phyloP scores from a whole-genome alignment of 2,329 filamentous ascomycete species.

The Penicillium sp. region DNA sequence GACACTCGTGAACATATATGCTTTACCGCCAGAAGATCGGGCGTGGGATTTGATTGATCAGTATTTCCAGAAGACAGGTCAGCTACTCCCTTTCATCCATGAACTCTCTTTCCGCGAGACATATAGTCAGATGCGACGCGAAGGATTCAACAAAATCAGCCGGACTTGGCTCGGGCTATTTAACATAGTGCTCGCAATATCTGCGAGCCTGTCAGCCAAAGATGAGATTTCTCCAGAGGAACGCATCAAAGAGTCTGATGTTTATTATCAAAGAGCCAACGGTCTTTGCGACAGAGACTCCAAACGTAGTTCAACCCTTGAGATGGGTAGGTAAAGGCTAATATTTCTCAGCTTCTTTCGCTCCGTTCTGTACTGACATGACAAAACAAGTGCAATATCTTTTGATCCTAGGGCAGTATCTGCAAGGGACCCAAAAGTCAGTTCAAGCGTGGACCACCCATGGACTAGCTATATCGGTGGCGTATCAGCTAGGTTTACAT shows the following conservation, averaged over 20 bases:
- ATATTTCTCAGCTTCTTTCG: too few relatives aligned
- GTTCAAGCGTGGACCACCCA: slow-evolving; percentile 54
- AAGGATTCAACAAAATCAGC: slow-evolving; percentile 33
- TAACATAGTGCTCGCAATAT: slow-evolving; percentile 51
- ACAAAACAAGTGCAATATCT: slow-evolving; percentile 44
- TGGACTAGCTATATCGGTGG: slow-evolving; percentile 50
- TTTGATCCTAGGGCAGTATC: slow-evolving; percentile 49
- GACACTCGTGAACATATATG: slow-evolving; percentile 24
- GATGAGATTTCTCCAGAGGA: slow-evolving; percentile 29
- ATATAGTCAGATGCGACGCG: slow-evolving; percentile 29
- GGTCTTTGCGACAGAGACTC: slow-evolving; percentile 43
- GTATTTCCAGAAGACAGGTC: slow-evolving; percentile 37
- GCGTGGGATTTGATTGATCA: slow-evolving; percentile 28
- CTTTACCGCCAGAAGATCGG: slow-evolving; percentile 28
- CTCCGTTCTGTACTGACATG: background rate
- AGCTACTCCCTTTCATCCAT: slow-evolving; percentile 40
- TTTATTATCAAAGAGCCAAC: slow-evolving; percentile 45
- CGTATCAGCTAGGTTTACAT: slow-evolving; percentile 51
- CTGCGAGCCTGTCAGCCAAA: slow-evolving; percentile 33
- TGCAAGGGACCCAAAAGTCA: slow-evolving; percentile 53
- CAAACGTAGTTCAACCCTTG: slow-evolving; percentile 41
- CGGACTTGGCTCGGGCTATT: slow-evolving; percentile 51
- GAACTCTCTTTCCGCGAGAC: slow-evolving; percentile 31
- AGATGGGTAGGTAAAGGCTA: slow-evolving; percentile 33
- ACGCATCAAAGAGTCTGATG: slow-evolving; percentile 39